Conservation (phyloP, 441 rosid genomes). For the Raphanus hybrid region DNA sequence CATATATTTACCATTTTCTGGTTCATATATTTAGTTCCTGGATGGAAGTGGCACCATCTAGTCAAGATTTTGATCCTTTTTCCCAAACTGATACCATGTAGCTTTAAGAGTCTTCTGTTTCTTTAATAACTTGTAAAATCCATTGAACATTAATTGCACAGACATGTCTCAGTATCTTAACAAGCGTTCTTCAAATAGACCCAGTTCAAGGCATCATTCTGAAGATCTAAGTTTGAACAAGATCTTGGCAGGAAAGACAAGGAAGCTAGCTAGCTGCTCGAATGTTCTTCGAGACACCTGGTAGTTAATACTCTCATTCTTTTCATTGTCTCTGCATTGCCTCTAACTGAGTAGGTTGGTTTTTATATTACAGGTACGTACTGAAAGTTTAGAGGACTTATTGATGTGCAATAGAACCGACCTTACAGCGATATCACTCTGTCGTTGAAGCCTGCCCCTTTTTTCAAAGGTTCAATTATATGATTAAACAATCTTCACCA, state of each 20-base stretch:
- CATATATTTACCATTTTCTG: no score
- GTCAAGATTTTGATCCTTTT: no score
- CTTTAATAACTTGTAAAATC: background rate
- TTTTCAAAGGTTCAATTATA: no score
- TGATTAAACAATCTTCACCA: no score
- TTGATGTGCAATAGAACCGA: background rate
- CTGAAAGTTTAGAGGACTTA: background rate
- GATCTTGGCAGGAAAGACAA: background rate
- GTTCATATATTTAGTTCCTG: no score
- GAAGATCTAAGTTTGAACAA: background rate
- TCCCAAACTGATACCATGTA: background rate
- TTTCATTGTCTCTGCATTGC: no score
- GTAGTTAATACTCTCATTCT: no score
- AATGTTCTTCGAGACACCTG: background rate
- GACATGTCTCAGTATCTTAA: background rate
- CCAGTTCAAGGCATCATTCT: background rate
- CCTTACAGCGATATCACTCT: background rate
- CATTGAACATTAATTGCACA: background rate
- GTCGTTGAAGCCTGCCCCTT: background rate
- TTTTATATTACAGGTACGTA: background rate
- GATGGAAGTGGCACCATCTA: no score
- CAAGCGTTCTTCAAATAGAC: background rate
- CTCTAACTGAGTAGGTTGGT: background rate
- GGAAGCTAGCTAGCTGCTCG: background rate
- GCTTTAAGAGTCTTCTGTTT: background rate